These are phyloP conservation scores for Rhodosporidiobolus sp. DNA, from an alignment of 768 basidiomycete species.

Conservation along the genomic window DNA sequence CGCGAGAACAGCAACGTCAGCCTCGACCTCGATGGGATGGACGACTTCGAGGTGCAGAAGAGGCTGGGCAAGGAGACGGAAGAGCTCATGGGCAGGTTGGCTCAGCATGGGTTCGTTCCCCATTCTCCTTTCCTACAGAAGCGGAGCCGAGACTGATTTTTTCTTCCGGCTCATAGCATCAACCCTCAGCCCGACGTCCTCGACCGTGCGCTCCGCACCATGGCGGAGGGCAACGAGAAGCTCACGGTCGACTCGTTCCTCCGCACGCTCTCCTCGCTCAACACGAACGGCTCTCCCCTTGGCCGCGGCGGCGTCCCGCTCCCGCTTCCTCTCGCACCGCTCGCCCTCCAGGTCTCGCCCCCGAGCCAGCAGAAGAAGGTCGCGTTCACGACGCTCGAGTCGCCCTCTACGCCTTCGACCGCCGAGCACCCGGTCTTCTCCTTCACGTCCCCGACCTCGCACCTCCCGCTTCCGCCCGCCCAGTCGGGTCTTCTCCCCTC, in stretches of 20 bases:
- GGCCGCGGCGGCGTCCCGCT: not conserved
- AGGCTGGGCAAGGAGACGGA: constrained; percentile 19
- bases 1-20: constrained; percentile 28
- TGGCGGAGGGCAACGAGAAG: constrained; percentile 13
- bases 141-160: not conserved
- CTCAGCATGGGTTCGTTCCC: constrained; percentile 30
- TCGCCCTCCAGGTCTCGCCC: constrained; percentile 7
- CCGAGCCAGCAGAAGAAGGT: constrained; percentile 3
- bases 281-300: constrained; percentile 6
- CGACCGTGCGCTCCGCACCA: constrained; percentile 15
- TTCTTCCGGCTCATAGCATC: not conserved
- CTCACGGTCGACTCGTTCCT: constrained; percentile 35
- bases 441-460: constrained; percentile 9
- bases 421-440: not conserved
- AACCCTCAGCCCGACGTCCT: constrained; percentile 30
- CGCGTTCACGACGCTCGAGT: constrained; percentile 33
- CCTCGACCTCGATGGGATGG: constrained; percentile 21
- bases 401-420: constrained; percentile 27
- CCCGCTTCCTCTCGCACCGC: not conserved
- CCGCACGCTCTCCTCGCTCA: constrained; percentile 23
- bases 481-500: not conserved
- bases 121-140: not conserved
- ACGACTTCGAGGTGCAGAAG: constrained; percentile 16
- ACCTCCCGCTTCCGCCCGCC: not conserved
- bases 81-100: constrained; percentile 21